These are phyloP conservation scores for Yarrowia sp. DNA, from an alignment of 805 yeast genomes.

Conservation along the genomic window DNA sequence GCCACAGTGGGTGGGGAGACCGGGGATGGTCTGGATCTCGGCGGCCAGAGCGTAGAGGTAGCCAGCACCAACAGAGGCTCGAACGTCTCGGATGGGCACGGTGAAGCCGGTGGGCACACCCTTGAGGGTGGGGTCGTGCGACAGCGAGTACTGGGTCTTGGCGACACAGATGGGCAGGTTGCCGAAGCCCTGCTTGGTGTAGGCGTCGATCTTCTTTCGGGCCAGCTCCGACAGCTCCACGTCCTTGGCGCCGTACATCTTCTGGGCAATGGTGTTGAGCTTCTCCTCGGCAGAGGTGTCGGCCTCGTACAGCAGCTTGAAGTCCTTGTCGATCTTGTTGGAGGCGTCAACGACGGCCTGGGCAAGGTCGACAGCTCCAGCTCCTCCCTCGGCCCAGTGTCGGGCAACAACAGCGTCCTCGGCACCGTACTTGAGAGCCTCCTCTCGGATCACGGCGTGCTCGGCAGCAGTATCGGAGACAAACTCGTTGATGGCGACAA, in stretches of 20 bases:
- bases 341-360: conserved; percentile 79
- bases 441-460: conserved; percentile 76
- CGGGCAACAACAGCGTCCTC: conserved; percentile 85
- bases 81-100: conserved; percentile 92
- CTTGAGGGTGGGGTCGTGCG: conserved; percentile 90
- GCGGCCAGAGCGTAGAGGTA: conserved; percentile 96
- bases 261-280: conserved; percentile 75
- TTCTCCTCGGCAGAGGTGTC: conserved; percentile 76
- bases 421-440: conserved; percentile 89
- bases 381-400: conserved; percentile 97
- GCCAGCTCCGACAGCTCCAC: conserved; percentile 87
- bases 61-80: conserved; percentile 96
- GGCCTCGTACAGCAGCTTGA: conserved; percentile 72
- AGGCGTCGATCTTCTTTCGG: conserved; percentile 76
- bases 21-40: conserved; percentile 96
- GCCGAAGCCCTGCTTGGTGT: conserved; percentile 86
- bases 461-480: conserved; percentile 82
- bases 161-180: conserved; percentile 96
- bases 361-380: conserved; percentile 85
- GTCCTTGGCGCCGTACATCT: conserved; percentile 91
- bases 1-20: conserved; percentile 93
- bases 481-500: conserved; percentile 92
- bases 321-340: conserved; percentile 56
- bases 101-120: conserved; percentile 95
- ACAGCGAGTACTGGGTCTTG: conserved; percentile 94